Conservation (phyloP, 1,284 basidiomycete species). For the Cryptococcus depauperatus region DNA sequence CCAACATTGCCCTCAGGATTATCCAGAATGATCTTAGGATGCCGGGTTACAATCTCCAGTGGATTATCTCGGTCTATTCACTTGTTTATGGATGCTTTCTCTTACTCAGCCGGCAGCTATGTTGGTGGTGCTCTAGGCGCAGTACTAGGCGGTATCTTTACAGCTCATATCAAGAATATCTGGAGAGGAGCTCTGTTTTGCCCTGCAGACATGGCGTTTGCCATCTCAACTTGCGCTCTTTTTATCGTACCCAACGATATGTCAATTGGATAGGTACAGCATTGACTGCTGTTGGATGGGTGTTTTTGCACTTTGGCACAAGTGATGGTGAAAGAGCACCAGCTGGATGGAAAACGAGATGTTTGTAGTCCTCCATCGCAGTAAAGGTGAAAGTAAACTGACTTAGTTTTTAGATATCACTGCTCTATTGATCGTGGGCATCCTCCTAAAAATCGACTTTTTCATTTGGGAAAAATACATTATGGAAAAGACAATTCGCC, state of each 20-base stretch:
- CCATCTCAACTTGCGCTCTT: slow-evolving; percentile 51
- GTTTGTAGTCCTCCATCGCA: slow-evolving; percentile 48
- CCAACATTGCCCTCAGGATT: slow-evolving; percentile 55
- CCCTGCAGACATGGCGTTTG: slow-evolving; percentile 50
- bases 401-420: slow-evolving; percentile 49
- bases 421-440: slow-evolving; percentile 56
- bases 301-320: slow-evolving; percentile 66
- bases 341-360: slow-evolving; percentile 63
- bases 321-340: slow-evolving; percentile 64
- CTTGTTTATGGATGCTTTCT: slow-evolving; percentile 58
- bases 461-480: slow-evolving; percentile 53
- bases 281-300: slow-evolving; percentile 64
- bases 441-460: slow-evolving; percentile 56
- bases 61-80: slow-evolving; percentile 47
- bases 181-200: slow-evolving; percentile 59
- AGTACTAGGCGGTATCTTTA: slow-evolving; percentile 61
- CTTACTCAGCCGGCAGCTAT: slow-evolving; percentile 61
- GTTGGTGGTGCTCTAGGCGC: slow-evolving; percentile 64
- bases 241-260: slow-evolving; percentile 54
- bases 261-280: slow-evolving; percentile 77
- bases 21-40: slow-evolving; percentile 49
- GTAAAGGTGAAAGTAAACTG: slow-evolving; percentile 29
- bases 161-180: slow-evolving; percentile 52
- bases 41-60: background rate
- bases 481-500: slow-evolving; percentile 43